These are phyloP conservation scores for Styphnolobium japonicum DNA, from an alignment of 306 rosid species.

Conservation along the genomic window DNA sequence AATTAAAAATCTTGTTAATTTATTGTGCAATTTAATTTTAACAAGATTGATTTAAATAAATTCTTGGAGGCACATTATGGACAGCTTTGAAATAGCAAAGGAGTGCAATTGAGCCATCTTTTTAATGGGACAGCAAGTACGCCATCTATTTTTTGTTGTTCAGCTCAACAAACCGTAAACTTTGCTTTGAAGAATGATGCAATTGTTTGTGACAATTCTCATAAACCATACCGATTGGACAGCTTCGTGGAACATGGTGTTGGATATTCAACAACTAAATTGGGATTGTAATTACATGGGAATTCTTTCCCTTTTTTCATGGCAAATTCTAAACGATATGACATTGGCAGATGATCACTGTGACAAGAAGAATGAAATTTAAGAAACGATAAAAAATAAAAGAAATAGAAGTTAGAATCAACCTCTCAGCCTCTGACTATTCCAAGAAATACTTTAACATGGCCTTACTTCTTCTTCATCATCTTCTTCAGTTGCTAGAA, in stretches of 20 bases:
- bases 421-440: background rate
- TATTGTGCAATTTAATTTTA: too few relatives aligned
- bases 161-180: constrained; percentile 27
- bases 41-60: too few relatives aligned
- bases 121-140: background rate
- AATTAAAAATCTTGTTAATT: too few relatives aligned
- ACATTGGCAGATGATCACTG: background rate
- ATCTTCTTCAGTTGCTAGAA: background rate
- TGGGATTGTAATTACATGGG: background rate
- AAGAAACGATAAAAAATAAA: background rate
- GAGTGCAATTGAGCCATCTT: background rate
- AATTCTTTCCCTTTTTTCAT: background rate
- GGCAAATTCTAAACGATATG: too few relatives aligned
- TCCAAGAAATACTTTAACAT: background rate
- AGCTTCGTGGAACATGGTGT: background rate
- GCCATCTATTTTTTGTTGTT: background rate
- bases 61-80: background rate
- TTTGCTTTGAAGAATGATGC: background rate
- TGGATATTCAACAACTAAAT: too few relatives aligned
- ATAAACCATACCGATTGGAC: background rate
- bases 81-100: background rate
- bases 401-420: background rate
- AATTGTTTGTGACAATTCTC: background rate
- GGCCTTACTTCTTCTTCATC: background rate
- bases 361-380: background rate